Conservation (phyloP, 345 rosid species). For the Citrus sp. region DNA sequence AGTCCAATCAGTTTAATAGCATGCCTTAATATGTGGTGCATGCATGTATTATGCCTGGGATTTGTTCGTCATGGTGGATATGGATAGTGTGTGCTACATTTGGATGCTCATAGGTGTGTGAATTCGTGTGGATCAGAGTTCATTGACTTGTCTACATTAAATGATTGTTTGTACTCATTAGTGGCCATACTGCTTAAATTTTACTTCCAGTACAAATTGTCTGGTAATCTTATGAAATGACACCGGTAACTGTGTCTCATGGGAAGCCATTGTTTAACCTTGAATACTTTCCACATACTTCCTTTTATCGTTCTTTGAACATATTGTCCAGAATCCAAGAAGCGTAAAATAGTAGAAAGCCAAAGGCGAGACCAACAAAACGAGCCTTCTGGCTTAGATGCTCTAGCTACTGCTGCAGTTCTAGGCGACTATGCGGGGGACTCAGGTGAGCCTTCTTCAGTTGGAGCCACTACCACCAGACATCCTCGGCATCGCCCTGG, state of each 20-base stretch:
- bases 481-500: slow-evolving; percentile 97
- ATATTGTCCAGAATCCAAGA: slow-evolving; percentile 52
- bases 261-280: background rate
- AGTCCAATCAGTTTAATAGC: background rate
- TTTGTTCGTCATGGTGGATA: background rate
- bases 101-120: background rate
- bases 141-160: background rate
- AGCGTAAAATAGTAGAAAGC: slow-evolving; percentile 42
- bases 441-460: slow-evolving; percentile 45
- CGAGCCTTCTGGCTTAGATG: slow-evolving; percentile 75
- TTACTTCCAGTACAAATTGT: background rate
- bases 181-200: background rate
- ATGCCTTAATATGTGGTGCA: background rate
- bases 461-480: slow-evolving; percentile 83
- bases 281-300: background rate
- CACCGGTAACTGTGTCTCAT: background rate
- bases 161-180: background rate
- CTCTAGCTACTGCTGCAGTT: slow-evolving; percentile 79
- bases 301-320: background rate
- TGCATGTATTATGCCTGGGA: background rate
- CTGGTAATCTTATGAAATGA: background rate
- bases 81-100: background rate
- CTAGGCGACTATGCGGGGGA: slow-evolving; percentile 58
- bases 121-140: background rate
- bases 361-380: slow-evolving; percentile 28